Evolutionary conservation across 768 basidiomycete genomes (phyloP), one percentile per base, ranked within the genome.

Genomic region (Russula brevipes): DNA sequence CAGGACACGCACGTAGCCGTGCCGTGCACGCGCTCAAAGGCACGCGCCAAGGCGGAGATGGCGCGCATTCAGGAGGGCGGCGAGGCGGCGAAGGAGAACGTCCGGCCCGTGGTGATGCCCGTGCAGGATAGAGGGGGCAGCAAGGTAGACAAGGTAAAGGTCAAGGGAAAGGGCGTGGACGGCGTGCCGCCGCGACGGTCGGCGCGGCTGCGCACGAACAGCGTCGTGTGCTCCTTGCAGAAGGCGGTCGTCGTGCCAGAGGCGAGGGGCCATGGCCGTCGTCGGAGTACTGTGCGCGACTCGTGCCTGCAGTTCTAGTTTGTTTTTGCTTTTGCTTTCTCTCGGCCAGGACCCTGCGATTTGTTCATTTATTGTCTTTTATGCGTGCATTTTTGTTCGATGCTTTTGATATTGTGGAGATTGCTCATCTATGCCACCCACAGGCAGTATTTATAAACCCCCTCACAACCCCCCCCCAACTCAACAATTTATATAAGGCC

Each of bases 61-160:
- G 54, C 47, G 17, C 57, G 59, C n/a, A 56, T 44, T 10, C 52
- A 24, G 16, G 57, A 50, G 42, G 42, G 42, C 4, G 67, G 51
- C 17, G 65, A 68, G 0, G 61, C 54, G 19, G 61, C 45, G 12
- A 68, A 68, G 67, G 67, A 69, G 57, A 69, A 69, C 38, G 19
- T 65, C 45, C 63, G 65, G 36, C 67, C 64, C 3, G 46, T 17
- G 41, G 19, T 30, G 33, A n/a, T 11, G 17, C 10, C 35, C 8
- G 7, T 7, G 24, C 12, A 24, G 24, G 24, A 24, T 24, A 24
- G 24, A 24, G 24, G 24, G 24, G 24, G 24, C 47, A 11, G 16
- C 41, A 3, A 10, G 12, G 12, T 42, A 10, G 14, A 42, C 11
- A 42, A 42, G 8, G 41, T 5, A 10, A 42, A 42, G 12, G 11